phyloP scores from a whole-genome alignment of 1,139 yeast species.

The Yamadazyma dendronema region DNA sequence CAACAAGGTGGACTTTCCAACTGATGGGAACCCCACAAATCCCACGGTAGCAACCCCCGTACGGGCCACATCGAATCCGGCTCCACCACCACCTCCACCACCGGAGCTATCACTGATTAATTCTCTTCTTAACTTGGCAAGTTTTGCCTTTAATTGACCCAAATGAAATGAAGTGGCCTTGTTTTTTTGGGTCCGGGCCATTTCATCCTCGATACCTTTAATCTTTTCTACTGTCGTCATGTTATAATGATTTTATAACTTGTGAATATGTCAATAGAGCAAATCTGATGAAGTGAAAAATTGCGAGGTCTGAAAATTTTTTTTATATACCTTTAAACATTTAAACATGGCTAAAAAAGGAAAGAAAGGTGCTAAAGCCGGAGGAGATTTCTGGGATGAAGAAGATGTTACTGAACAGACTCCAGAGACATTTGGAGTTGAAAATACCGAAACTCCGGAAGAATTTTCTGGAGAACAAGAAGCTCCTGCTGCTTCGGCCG shows the following conservation, averaged over 20 bases:
- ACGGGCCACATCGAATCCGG: slow-evolving; percentile 95
- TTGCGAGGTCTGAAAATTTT: slow-evolving; percentile 5
- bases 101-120: slow-evolving; percentile 74
- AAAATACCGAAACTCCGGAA: slow-evolving; percentile 5
- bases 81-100: slow-evolving; percentile 84
- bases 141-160: slow-evolving; percentile 94
- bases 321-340: neutral
- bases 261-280: neutral
- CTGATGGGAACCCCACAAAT: slow-evolving; percentile 97
- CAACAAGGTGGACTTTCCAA: slow-evolving; percentile 89
- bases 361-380: slow-evolving; percentile 50
- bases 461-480: slow-evolving; percentile 18
- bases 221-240: slow-evolving; percentile 89
- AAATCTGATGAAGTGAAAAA: slow-evolving; percentile 3
- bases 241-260: neutral
- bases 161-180: slow-evolving; percentile 94
- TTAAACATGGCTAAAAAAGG: slow-evolving; percentile 48
- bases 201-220: slow-evolving; percentile 90
- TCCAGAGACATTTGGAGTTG: slow-evolving; percentile 21
- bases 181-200: slow-evolving; percentile 94
- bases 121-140: slow-evolving; percentile 92
- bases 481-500: slow-evolving; percentile 28
- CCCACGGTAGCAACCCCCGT: slow-evolving; percentile 98
- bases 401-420: slow-evolving; percentile 60
- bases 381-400: slow-evolving; percentile 79